phyloP scores from a whole-genome alignment of 345 rosid genomes.

The Dimocarpus longan region DNA sequence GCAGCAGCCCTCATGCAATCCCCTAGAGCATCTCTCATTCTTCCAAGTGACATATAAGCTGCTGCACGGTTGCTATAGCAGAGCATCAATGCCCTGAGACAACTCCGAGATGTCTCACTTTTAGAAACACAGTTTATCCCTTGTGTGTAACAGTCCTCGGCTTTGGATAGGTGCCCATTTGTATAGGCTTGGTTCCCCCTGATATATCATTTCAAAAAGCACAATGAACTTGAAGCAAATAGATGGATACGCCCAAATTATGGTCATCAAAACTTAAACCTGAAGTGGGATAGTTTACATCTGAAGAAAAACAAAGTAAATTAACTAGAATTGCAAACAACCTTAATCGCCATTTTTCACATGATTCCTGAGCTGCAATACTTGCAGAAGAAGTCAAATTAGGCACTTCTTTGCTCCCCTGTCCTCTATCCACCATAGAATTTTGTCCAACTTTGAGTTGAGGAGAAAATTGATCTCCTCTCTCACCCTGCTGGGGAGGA shows the following conservation, averaged over 20 bases:
- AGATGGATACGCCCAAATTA: conserved; percentile 1
- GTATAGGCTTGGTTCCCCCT: conserved; percentile 96
- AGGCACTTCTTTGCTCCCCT: conserved; percentile 45
- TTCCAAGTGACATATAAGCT: conserved; percentile 80
- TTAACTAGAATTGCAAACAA: conserved; percentile 28
- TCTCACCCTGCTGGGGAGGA: conserved; percentile 42
- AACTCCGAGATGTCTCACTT: conserved; percentile 72
- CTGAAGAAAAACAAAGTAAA: conserved; percentile 5
- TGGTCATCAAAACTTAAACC: conserved; percentile 14
- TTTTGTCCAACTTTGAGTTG: conserved; percentile 37
- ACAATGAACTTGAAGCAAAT: conserved; percentile 6
- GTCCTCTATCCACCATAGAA: conserved; percentile 42
- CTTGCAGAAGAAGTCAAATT: conserved; percentile 40
- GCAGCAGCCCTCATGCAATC: conserved; percentile 84
- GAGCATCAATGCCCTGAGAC: conserved; percentile 85
- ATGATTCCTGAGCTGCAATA: conserved; percentile 74
- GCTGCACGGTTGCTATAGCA: conserved; percentile 99
- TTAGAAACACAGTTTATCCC: conserved; percentile 71
- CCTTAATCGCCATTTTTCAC: conserved; percentile 99
- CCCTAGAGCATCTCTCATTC: conserved; percentile 82
- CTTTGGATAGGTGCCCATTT: conserved; percentile 68
- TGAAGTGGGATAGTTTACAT: not conserved
- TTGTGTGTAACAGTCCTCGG: conserved; percentile 82
- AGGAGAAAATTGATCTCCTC: conserved; percentile 37
- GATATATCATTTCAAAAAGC: conserved; percentile 32